A percentile compares a stretch with the other conserved stretches of the same genome.
Evolutionary conservation across 495 filamentous ascomycete genomes (phyloP).

Genomic region (Sabuloglossum arenarium): DNA sequence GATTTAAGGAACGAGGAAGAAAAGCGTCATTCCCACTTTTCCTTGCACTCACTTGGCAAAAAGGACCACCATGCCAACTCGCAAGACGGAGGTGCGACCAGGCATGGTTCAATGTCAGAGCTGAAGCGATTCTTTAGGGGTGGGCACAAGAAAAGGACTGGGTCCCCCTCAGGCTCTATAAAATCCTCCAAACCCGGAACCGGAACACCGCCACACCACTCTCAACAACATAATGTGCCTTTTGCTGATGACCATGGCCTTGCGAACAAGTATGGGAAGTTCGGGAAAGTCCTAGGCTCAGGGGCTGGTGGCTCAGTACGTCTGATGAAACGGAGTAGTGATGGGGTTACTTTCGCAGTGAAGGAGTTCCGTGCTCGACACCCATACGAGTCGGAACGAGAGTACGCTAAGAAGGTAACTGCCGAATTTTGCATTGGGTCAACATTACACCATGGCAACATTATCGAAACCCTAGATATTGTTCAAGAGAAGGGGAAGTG

Average conservation of each 20-base stretch:
- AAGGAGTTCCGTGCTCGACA: slow-evolving; percentile 93
- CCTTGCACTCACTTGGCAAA: slow-evolving; percentile 14
- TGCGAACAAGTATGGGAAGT: slow-evolving; percentile 79
- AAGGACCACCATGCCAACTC: slow-evolving; percentile 25
- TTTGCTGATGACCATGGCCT: slow-evolving; percentile 92
- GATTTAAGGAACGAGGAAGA: slow-evolving; percentile 22
- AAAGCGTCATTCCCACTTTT: slow-evolving; percentile 25
- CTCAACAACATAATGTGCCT: slow-evolving; percentile 40
- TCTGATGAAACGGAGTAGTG: slow-evolving; percentile 77
- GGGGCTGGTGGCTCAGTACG: slow-evolving; percentile 91
- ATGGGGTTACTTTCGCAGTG: slow-evolving; percentile 84
- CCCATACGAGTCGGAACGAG: slow-evolving; percentile 78
- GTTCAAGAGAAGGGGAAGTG: slow-evolving; percentile 85
- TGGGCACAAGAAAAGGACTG: slow-evolving; percentile 45
- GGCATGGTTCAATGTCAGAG: slow-evolving; percentile 79
- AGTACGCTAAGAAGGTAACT: slow-evolving; percentile 98
- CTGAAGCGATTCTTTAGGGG: slow-evolving; percentile 81
- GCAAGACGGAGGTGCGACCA: slow-evolving; percentile 6
- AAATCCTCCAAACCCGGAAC: slow-evolving; percentile 16
- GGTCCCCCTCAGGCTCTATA: slow-evolving; percentile 29
- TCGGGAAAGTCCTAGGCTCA: slow-evolving; percentile 81
- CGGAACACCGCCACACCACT: slow-evolving; percentile 32
- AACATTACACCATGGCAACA: slow-evolving; percentile 91
- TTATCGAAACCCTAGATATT: slow-evolving; percentile 95
- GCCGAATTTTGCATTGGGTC: slow-evolving; percentile 98